Percentiles rank a stretch among this genome's conserved stretches.
Conservation (phyloP, 345 rosid genomes). For the Clarkia xantiana region DNA sequence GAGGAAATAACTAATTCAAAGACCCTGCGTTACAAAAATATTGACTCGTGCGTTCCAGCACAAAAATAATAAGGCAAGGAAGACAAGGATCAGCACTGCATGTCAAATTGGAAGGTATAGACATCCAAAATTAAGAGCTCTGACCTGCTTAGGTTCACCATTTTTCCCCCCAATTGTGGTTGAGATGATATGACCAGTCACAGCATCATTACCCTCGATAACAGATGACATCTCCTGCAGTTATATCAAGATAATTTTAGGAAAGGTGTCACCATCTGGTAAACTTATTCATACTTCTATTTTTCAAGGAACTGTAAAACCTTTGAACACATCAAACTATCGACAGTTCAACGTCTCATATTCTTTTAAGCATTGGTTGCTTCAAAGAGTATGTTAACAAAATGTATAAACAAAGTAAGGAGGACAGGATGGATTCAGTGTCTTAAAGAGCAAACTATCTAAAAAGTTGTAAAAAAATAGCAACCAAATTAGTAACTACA, state of each 20-base stretch:
- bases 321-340: not conserved
- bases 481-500: too few species aligned
- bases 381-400: too few species aligned
- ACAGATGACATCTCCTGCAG: conserved; percentile 49
- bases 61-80: too few species aligned
- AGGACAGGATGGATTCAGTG: too few species aligned
- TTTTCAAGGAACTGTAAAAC: not conserved
- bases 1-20: not conserved
- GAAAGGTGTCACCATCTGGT: not conserved
- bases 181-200: conserved; percentile 62
- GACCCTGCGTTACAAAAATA: not conserved
- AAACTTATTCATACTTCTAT: not conserved
- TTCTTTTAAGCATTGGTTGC: too few species aligned
- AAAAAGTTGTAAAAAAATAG: too few species aligned
- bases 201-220: conserved; percentile 42
- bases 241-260: not conserved
- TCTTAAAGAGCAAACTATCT: too few species aligned
- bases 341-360: too few species aligned
- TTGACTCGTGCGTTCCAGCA: not conserved
- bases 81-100: too few species aligned
- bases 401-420: too few species aligned
- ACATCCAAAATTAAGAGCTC: not conserved
- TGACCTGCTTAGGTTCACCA: conserved; percentile 73
- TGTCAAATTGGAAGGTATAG: too few species aligned
- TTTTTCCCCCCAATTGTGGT: conserved; percentile 76